phyloP scores from a whole-genome alignment of 2,329 filamentous ascomycete genomes.

The Mycocentrospora acerina region DNA sequence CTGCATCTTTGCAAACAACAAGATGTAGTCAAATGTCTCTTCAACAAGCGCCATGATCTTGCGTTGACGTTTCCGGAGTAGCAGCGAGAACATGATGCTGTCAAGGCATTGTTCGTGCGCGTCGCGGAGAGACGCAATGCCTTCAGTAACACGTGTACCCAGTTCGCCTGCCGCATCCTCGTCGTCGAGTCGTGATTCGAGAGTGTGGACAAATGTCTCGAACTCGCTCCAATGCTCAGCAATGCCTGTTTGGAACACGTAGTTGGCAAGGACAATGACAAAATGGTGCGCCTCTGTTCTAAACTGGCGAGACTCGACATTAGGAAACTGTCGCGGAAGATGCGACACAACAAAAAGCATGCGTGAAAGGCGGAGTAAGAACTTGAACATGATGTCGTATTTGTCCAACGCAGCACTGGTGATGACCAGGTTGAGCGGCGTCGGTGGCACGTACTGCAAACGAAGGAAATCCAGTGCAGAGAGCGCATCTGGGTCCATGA shows the following conservation, averaged over 20 bases:
- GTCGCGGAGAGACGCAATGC: constrained; percentile 66
- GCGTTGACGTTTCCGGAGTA: constrained; percentile 73
- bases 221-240: constrained; percentile 72
- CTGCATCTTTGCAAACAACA: constrained; percentile 59
- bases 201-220: constrained; percentile 61
- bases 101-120: constrained; percentile 75
- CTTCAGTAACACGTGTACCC: constrained; percentile 52
- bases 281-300: constrained; percentile 79
- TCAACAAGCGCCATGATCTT: constrained; percentile 73
- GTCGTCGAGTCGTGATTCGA: constrained; percentile 60
- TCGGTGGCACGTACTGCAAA: constrained; percentile 77
- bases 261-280: constrained; percentile 68
- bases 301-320: constrained; percentile 50
- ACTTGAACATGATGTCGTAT: constrained; percentile 83
- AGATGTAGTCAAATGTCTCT: constrained; percentile 71
- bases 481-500: constrained; percentile 78
- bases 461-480: constrained; percentile 92
- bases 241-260: constrained; percentile 80
- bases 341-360: constrained; percentile 70
- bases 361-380: constrained; percentile 73
- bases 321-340: constrained; percentile 33
- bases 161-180: constrained; percentile 48
- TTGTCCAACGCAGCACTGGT: constrained; percentile 69
- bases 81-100: constrained; percentile 70
- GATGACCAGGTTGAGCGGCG: constrained; percentile 71